These are phyloP conservation scores for Fusarium sp. DNA, from an alignment of 2,329 filamentous ascomycete genomes.

Conservation along the genomic window DNA sequence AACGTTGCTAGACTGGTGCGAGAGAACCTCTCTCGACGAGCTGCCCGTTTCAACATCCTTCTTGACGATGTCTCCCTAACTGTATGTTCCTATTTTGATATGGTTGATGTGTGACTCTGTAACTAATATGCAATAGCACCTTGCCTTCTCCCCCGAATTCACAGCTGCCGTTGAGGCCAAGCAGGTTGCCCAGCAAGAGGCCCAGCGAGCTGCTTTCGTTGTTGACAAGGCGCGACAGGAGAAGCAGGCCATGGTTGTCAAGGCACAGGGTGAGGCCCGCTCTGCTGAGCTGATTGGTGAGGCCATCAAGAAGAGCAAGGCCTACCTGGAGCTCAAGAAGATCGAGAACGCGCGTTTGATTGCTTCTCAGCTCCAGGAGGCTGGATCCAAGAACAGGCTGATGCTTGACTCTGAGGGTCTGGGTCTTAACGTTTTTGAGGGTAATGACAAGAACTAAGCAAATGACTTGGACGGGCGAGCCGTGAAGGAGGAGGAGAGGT, in stretches of 20 bases:
- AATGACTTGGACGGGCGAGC: neutral
- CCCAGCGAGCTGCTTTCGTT: conserved; percentile 95
- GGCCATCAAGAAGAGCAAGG: conserved; percentile 99
- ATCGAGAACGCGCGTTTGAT: conserved; percentile 96
- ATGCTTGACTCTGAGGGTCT: conserved; percentile 93
- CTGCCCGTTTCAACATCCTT: conserved; percentile 96
- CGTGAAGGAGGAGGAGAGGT: conserved; percentile 19
- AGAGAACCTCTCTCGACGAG: conserved; percentile 91
- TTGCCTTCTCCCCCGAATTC: conserved; percentile 82
- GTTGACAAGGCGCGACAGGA: conserved; percentile 99
- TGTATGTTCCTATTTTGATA: conserved; percentile 65
- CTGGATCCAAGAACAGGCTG: conserved; percentile 90
- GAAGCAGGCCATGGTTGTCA: conserved; percentile 99
- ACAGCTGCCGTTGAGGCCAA: conserved; percentile 81
- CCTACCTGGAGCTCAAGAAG: conserved; percentile 96
- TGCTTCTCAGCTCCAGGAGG: conserved; percentile 88
- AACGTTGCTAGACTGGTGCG: conserved; percentile 92
- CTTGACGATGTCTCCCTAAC: conserved; percentile 98
- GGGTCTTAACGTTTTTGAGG: conserved; percentile 86
- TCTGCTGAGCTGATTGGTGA: conserved; percentile 98
- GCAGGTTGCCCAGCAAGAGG: conserved; percentile 89
- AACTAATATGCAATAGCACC: conserved; percentile 65
- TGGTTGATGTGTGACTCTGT: neutral
- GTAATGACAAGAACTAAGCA: conserved; percentile 59
- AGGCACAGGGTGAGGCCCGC: conserved; percentile 98